Percentiles rank a stretch among this genome's conserved stretches.
Conservation (phyloP, 140 eudicot genomes). For the Ambrosia hybrid region DNA sequence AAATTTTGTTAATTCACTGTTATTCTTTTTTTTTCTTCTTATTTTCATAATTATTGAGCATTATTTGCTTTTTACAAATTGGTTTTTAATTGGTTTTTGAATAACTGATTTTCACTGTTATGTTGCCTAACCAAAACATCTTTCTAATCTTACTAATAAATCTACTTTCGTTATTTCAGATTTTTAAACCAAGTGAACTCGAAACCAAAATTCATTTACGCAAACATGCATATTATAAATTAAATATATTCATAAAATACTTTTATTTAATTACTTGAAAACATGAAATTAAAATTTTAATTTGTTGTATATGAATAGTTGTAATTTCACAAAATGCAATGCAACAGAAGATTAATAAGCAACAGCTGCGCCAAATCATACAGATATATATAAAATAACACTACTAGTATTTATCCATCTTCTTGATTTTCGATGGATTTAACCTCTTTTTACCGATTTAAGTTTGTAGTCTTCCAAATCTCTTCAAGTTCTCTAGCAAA, state of each 20-base stretch:
- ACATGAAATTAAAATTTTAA: not conserved
- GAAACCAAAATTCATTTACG: not conserved
- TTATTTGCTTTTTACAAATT: too few relatives aligned
- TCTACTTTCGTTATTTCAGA: too few relatives aligned
- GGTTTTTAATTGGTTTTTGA: too few relatives aligned
- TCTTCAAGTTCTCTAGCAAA: conserved; percentile 89
- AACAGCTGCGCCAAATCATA: conserved; percentile 24
- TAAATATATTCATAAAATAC: not conserved
- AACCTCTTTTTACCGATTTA: conserved; percentile 21
- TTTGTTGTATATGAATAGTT: not conserved
- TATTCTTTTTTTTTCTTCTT: too few relatives aligned
- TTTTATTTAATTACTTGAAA: not conserved
- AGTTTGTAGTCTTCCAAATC: conserved; percentile 62
- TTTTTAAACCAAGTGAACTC: not conserved
- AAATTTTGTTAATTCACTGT: too few relatives aligned
- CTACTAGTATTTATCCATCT: conserved; percentile 33
- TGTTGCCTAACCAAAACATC: too few relatives aligned
- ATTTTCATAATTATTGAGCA: too few relatives aligned
- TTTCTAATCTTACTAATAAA: too few relatives aligned
- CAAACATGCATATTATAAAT: not conserved
- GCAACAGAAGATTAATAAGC: conserved; percentile 26
- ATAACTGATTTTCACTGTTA: too few relatives aligned
- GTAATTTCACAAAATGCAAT: not conserved
- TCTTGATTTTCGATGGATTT: conserved; percentile 22
- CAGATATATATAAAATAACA: conserved; percentile 20